These are phyloP conservation scores for Suhomyces ambrosiae DNA, from an alignment of 1,139 yeast genomes.

Conservation along the genomic window DNA sequence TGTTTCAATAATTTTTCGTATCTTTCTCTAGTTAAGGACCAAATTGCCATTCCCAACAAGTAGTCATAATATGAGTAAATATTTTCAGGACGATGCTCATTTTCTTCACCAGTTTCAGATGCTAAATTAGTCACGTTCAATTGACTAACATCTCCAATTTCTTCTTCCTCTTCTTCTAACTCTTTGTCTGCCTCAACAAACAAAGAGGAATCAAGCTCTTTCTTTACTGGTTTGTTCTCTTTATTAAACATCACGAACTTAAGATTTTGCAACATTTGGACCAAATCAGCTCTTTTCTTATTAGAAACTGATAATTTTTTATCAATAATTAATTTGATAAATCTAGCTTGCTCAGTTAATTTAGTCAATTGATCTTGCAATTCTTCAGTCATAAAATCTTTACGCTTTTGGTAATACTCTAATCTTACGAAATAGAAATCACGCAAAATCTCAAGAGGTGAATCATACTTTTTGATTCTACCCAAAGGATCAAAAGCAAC, in stretches of 20 bases:
- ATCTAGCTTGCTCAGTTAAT: conserved; percentile 83
- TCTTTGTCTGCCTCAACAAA: conserved; percentile 32
- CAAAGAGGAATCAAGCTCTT: conserved; percentile 21
- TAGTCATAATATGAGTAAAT: conserved; percentile 68
- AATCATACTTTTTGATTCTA: conserved; percentile 78
- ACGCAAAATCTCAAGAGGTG: conserved; percentile 72
- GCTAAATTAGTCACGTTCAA: conserved; percentile 34
- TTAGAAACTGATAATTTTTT: conserved; percentile 70
- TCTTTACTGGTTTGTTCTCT: conserved; percentile 54
- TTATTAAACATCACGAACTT: conserved; percentile 80
- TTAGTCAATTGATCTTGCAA: conserved; percentile 75
- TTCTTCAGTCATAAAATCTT: conserved; percentile 71
- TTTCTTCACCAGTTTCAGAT: conserved; percentile 28
- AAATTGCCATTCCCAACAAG: conserved; percentile 83
- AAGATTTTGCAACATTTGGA: conserved; percentile 59
- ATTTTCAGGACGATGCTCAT: conserved; percentile 41
- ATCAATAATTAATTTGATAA: conserved; percentile 87
- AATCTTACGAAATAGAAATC: conserved; percentile 87
- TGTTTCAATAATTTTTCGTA: conserved; percentile 78
- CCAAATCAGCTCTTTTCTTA: conserved; percentile 65
- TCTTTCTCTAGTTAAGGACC: conserved; percentile 90
- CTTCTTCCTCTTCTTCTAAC: conserved; percentile 37
- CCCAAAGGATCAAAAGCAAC: conserved; percentile 96
- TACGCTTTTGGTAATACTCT: conserved; percentile 88
- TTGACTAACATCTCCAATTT: conserved; percentile 40